Evolutionary conservation across 768 basidiomycete species (phyloP).

Genomic region (Russula brevipes): DNA sequence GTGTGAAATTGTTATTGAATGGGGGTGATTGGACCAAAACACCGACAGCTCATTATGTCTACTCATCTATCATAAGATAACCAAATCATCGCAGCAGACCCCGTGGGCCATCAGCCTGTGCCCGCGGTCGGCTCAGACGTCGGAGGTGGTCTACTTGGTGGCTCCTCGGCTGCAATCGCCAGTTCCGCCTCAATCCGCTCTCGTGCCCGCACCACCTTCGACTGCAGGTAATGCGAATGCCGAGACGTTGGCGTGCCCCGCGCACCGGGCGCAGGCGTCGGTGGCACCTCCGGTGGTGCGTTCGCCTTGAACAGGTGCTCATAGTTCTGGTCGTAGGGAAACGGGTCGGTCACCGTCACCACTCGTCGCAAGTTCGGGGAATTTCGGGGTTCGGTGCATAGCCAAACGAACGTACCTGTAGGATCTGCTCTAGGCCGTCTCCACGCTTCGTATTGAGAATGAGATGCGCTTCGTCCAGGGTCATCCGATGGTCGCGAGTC

Average conservation of each 20-base stretch:
- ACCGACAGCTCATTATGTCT: not conserved
- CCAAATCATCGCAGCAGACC: not conserved
- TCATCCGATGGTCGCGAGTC: constrained; percentile 86
- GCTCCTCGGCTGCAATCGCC: constrained; percentile 31
- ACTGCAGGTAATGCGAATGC: constrained; percentile 91
- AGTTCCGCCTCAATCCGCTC: constrained; percentile 93
- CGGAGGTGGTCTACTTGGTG: constrained; percentile 17
- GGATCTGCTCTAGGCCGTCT: constrained; percentile 58
- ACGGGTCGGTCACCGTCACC: not conserved
- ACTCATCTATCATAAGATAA: not conserved
- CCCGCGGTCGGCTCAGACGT: constrained; percentile 2
- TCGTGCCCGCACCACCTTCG: constrained; percentile 91
- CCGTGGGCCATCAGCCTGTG: not conserved
- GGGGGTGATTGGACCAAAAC: not conserved
- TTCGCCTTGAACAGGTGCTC: constrained; percentile 92
- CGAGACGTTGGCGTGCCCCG: constrained; percentile 41
- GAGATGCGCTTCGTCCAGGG: constrained; percentile 88
- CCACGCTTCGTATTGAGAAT: constrained; percentile 84
- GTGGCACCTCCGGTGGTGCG: constrained; percentile 55
- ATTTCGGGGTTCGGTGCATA: not conserved
- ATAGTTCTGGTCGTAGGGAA: constrained; percentile 57
- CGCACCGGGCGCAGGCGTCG: constrained; percentile 38
- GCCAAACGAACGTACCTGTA: constrained; percentile 51
- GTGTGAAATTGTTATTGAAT: not conserved
- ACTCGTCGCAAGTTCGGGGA: not conserved